Conservation (phyloP, 1,284 basidiomycete genomes). For the Kalmanozyma brasiliensis region DNA sequence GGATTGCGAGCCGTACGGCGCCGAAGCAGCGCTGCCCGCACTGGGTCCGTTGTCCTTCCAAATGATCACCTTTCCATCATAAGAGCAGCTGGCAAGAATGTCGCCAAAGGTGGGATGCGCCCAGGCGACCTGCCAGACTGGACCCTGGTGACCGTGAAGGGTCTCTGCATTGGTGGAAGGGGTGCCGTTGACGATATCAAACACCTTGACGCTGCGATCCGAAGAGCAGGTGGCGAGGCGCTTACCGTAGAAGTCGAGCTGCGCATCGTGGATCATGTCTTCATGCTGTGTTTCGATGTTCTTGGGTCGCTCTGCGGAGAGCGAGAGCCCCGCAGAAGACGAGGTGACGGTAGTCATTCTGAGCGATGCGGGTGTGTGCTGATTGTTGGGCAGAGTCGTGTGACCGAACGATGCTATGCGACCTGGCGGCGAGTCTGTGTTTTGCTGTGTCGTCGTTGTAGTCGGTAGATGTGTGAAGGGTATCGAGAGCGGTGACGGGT, state of each 20-base stretch:
- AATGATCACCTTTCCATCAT: conserved; percentile 97
- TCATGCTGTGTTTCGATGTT: conserved; percentile 66
- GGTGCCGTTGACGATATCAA: conserved; percentile 91
- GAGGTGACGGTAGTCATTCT: conserved; percentile 39
- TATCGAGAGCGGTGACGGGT: background rate
- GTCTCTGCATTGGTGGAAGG: conserved; percentile 72
- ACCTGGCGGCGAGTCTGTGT: no score
- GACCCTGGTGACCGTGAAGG: conserved; percentile 79
- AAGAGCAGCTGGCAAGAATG: conserved; percentile 95
- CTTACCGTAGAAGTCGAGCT: conserved; percentile 97
- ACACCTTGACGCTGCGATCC: conserved; percentile 93
- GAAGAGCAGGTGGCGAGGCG: conserved; percentile 95
- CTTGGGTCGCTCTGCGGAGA: conserved; percentile 52
- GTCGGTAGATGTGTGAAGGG: background rate
- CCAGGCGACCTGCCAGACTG: conserved; percentile 99
- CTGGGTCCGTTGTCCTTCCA: conserved; percentile 83
- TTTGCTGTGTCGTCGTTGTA: no score
- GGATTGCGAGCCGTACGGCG: conserved; percentile 41
- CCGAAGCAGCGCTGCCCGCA: conserved; percentile 71
- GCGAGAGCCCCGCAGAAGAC: conserved; percentile 35
- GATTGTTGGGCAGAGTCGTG: background rate
- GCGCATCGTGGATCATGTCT: conserved; percentile 81
- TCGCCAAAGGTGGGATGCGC: conserved; percentile 91
- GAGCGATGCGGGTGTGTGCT: background rate
- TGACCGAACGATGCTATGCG: no score